Conservation (phyloP, 2,329 filamentous ascomycete species). For the Pestalotiopsis fici region DNA sequence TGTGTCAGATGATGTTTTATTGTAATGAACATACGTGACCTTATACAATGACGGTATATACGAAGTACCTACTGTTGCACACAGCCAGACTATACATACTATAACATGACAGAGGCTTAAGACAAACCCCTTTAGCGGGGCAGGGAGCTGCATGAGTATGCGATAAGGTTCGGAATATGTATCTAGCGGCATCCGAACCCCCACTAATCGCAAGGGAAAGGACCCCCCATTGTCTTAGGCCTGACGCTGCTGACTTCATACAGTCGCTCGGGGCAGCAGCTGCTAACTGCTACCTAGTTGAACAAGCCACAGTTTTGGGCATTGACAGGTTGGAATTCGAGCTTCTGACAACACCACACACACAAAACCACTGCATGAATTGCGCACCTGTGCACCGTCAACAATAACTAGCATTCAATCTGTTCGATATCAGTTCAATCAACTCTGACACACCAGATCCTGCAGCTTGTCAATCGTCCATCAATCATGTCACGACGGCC, state of each 20-base stretch:
- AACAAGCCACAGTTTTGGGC: slow-evolving; percentile 8
- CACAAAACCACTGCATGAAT: background rate
- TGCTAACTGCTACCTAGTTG: background rate
- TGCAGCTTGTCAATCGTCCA: too few species aligned
- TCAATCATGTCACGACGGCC: slow-evolving; percentile 74
- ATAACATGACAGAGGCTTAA: background rate
- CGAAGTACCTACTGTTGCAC: too few species aligned
- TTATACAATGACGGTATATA: too few species aligned
- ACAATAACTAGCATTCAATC: background rate
- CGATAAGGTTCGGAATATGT: background rate
- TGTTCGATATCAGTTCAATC: background rate
- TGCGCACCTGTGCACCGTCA: background rate
- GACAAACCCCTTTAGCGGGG: background rate
- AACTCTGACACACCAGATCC: background rate
- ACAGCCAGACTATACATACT: background rate
- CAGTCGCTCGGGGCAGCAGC: background rate
- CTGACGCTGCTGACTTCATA: background rate
- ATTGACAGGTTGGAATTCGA: background rate
- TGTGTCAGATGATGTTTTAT: too few species aligned
- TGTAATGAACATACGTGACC: background rate
- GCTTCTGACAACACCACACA: background rate
- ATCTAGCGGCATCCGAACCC: background rate
- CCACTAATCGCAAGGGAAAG: background rate
- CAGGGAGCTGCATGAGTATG: background rate
- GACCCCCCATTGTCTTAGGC: background rate